A percentile compares a stretch with the other conserved stretches of the same genome.
Evolutionary conservation across 2,329 filamentous ascomycete species (phyloP).

Genomic region (Lecanosticta acicola): DNA sequence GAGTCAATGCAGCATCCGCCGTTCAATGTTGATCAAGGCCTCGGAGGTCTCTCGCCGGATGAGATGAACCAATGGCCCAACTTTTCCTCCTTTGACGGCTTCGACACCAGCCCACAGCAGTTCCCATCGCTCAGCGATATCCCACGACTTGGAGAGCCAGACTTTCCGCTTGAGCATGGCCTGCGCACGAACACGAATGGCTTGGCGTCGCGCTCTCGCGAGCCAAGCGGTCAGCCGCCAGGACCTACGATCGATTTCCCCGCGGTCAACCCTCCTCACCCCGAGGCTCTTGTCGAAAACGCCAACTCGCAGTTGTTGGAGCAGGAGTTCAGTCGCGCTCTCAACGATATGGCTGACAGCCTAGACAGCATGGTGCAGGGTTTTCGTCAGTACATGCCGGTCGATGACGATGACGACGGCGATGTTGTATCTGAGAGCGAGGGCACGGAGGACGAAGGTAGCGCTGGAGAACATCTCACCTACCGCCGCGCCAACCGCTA

Average conservation of each 20-base stretch:
- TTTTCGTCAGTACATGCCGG: conserved; percentile 13
- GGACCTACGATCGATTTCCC: conserved; percentile 28
- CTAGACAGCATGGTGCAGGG: conserved; percentile 11
- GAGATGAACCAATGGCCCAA: conserved; percentile 17
- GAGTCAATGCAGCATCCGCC: neutral
- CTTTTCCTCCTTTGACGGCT: conserved; percentile 16
- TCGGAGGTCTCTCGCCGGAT: conserved; percentile 5
- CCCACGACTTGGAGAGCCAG: conserved; percentile 12
- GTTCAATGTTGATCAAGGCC: neutral
- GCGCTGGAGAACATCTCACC: conserved; percentile 5
- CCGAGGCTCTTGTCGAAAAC: conserved; percentile 28
- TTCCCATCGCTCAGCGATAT: conserved; percentile 7
- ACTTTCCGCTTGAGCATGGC: conserved; percentile 11
- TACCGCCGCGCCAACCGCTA: conserved; percentile 5
- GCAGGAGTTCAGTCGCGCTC: conserved; percentile 27
- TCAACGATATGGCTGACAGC: conserved; percentile 22
- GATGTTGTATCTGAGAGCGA: conserved; percentile 18
- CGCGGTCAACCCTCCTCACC: conserved; percentile 25
- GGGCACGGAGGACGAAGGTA: conserved; percentile 16
- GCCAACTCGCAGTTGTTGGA: conserved; percentile 26
- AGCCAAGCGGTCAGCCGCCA: conserved; percentile 14
- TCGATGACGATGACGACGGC: conserved; percentile 14
- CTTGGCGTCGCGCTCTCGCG: conserved; percentile 13
- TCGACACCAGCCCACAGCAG: conserved; percentile 13
- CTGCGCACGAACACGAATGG: conserved; percentile 13